phyloP scores from a whole-genome alignment of 306 rosid genomes.

The Quercus gilva region DNA sequence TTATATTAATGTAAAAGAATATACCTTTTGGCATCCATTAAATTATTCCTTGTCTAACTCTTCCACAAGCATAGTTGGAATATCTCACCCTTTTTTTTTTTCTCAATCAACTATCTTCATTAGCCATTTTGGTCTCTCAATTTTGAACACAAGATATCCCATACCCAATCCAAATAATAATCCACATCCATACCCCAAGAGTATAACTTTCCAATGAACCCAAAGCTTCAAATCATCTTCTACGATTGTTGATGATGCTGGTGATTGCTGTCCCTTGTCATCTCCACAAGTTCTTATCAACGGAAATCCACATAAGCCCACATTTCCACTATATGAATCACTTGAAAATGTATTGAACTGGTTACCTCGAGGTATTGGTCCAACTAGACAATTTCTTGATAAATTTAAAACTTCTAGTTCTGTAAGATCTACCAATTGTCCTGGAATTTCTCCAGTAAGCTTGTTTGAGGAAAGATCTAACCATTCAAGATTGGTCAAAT shows the following conservation, averaged over 20 bases:
- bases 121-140: too few relatives aligned
- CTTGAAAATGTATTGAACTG: background rate
- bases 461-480: too few relatives aligned
- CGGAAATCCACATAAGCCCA: background rate
- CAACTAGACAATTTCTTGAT: background rate
- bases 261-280: background rate
- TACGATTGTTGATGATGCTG: background rate
- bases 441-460: background rate
- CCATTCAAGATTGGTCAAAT: background rate
- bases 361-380: background rate
- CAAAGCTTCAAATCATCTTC: background rate
- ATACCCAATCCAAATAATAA: background rate
- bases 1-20: too few relatives aligned
- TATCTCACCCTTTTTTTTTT: accelerated
- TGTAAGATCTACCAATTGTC: background rate
- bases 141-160: background rate
- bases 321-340: background rate
- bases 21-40: too few relatives aligned
- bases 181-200: background rate
- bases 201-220: background rate
- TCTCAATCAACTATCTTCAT: too few relatives aligned
- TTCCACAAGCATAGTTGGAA: too few relatives aligned
- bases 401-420: background rate
- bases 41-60: too few relatives aligned
- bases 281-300: background rate